Percentiles rank a stretch among this genome's conserved stretches.
These are phyloP conservation scores for Lycium barbarum DNA, from an alignment of 257 asterid genomes.

Conservation along the genomic window DNA sequence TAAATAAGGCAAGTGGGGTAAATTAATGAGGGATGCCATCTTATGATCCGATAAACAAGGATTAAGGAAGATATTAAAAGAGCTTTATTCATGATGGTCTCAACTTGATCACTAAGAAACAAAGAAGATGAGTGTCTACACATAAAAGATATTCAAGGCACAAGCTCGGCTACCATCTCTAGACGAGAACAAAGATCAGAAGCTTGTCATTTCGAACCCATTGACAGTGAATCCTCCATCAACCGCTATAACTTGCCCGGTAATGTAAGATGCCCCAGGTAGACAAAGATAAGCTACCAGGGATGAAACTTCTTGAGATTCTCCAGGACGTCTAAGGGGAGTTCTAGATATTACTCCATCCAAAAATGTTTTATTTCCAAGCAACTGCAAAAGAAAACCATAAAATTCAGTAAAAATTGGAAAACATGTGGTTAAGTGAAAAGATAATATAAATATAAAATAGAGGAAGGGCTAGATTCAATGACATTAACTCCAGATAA, in stretches of 20 bases:
- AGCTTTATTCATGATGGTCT: not conserved
- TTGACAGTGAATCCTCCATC: conserved; percentile 89
- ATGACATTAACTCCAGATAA: not conserved
- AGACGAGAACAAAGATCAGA: conserved; percentile 2
- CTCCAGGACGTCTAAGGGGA: conserved; percentile 81
- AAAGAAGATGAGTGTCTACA: not conserved
- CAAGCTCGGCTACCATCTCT: not conserved
- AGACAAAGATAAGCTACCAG: conserved; percentile 87
- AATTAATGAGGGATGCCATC: not conserved
- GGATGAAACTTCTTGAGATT: conserved; percentile 79
- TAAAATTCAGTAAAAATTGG: not conserved
- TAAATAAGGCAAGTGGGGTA: not conserved
- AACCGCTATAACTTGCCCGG: conserved; percentile 79
- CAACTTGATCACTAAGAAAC: not conserved
- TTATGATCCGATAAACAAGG: not conserved
- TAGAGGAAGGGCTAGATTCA: not conserved
- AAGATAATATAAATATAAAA: not conserved
- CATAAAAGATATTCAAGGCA: not conserved
- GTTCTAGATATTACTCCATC: conserved; percentile 65
- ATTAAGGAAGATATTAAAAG: not conserved
- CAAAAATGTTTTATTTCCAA: conserved; percentile 63
- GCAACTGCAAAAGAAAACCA: conserved; percentile 58
- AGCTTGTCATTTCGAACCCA: conserved; percentile 46
- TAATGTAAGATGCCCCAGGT: conserved; percentile 83
- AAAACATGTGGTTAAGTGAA: not conserved